A percentile compares a stretch with the other conserved stretches of the same genome.
These are phyloP conservation scores for Hysterangium stoloniferum DNA, from an alignment of 768 basidiomycete species.

Conservation along the genomic window DNA sequence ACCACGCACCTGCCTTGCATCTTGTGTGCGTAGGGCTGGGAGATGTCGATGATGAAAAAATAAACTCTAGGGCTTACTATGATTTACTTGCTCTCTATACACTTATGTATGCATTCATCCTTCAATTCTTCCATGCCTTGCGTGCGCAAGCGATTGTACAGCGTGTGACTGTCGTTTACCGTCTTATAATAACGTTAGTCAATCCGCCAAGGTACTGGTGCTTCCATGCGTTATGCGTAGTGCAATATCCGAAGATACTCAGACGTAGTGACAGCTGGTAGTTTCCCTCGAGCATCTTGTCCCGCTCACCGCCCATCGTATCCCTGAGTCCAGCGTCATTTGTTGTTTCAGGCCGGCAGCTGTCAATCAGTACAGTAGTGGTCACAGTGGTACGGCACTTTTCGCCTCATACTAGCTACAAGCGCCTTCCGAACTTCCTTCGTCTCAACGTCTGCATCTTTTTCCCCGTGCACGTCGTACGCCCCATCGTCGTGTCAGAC, in stretches of 20 bases:
- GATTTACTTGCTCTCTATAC: constrained; percentile 1
- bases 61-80: constrained; percentile 4
- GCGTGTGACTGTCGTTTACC: constrained; percentile 2
- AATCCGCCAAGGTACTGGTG: no score
- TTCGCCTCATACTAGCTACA: no score
- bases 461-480: neutral
- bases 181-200: no score
- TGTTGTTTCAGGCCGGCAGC: constrained; percentile 4
- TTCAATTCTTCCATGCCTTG: constrained; percentile 6
- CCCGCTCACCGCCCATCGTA: neutral
- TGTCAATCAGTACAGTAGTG: neutral
- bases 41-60: constrained; percentile 9
- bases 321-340: neutral
- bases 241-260: neutral
- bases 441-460: constrained; percentile 1
- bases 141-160: neutral
- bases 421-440: no score
- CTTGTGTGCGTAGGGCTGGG: neutral
- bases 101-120: constrained; percentile 10
- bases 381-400: no score
- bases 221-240: no score
- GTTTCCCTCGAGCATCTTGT: neutral
- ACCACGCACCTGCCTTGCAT: neutral
- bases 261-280: neutral
- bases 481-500: no score